These are phyloP conservation scores for Saposhnikovia divaricata DNA, from an alignment of 129 eudicot genomes.

Conservation along the genomic window DNA sequence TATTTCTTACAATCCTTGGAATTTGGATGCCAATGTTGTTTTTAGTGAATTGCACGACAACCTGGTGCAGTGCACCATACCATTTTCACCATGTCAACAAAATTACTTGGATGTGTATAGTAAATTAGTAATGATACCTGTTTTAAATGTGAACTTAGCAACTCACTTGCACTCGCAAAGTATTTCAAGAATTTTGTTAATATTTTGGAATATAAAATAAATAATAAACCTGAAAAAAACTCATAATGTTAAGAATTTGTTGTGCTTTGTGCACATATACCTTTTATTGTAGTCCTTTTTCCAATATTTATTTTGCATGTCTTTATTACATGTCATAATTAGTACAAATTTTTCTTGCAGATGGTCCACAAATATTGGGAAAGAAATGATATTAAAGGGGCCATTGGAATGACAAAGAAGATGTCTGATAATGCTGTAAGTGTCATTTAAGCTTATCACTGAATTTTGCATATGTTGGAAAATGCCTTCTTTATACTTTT, in stretches of 20 bases:
- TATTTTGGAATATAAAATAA: background rate
- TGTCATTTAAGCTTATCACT: too few species aligned
- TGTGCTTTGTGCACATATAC: background rate
- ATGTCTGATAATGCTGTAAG: slow-evolving; percentile 90
- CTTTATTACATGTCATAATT: background rate
- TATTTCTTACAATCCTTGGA: background rate
- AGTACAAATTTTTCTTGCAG: slow-evolving; percentile 27
- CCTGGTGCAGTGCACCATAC: background rate
- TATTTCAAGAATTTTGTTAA: background rate
- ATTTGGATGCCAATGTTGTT: background rate
- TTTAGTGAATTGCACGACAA: background rate
- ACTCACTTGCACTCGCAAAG: background rate
- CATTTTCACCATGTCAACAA: background rate
- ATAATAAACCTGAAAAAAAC: background rate
- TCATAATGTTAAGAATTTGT: background rate
- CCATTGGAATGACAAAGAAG: slow-evolving; percentile 60
- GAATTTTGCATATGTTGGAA: too few species aligned
- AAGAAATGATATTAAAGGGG: slow-evolving; percentile 81
- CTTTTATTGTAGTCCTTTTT: background rate
- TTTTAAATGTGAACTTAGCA: background rate
- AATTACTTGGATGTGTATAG: background rate
- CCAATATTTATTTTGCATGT: background rate
- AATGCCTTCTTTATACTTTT: too few species aligned
- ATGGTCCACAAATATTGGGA: slow-evolving; percentile 68
- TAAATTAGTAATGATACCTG: background rate